Conservation (phyloP, 163 green algal genomes). For the Chlamydomonas reinhardtii region DNA sequence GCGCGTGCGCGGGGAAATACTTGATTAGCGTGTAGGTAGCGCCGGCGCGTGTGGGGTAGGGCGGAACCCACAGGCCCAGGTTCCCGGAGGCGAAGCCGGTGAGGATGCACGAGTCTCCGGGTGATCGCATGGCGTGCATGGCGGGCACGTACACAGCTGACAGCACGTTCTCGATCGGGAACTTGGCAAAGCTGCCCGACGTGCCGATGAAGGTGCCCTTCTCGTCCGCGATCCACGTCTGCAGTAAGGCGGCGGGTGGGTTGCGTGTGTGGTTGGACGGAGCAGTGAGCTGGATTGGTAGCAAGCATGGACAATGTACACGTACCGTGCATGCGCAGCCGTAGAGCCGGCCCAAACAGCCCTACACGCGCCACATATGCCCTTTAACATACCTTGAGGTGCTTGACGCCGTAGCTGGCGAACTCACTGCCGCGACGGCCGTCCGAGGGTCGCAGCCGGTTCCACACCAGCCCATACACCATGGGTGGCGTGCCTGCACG, state of each 20-base stretch:
- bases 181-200: conserved; percentile 51
- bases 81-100: conserved; percentile 66
- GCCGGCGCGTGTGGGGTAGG: conserved; percentile 64
- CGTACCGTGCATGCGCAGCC: too few species aligned
- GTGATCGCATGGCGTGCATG: conserved; percentile 58
- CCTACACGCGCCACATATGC: too few species aligned
- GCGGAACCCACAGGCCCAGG: conserved; percentile 69
- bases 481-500: conserved; percentile 52
- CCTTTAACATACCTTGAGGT: conserved; percentile 71
- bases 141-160: conserved; percentile 61
- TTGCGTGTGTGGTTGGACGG: too few species aligned
- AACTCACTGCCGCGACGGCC: conserved; percentile 63
- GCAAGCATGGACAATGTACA: too few species aligned
- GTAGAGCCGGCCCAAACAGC: too few species aligned
- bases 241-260: too few species aligned
- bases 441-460: conserved; percentile 56
- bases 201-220: conserved; percentile 45
- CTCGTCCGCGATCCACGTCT: conserved; percentile 45
- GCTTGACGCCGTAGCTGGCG: conserved; percentile 72
- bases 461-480: conserved; percentile 73
- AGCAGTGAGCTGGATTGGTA: too few species aligned
- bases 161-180: conserved; percentile 65
- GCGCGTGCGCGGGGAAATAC: conserved; percentile 61
- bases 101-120: conserved; percentile 67
- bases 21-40: conserved; percentile 60